phyloP scores from a whole-genome alignment of 345 rosid genomes.

The Clarkia xantiana region DNA sequence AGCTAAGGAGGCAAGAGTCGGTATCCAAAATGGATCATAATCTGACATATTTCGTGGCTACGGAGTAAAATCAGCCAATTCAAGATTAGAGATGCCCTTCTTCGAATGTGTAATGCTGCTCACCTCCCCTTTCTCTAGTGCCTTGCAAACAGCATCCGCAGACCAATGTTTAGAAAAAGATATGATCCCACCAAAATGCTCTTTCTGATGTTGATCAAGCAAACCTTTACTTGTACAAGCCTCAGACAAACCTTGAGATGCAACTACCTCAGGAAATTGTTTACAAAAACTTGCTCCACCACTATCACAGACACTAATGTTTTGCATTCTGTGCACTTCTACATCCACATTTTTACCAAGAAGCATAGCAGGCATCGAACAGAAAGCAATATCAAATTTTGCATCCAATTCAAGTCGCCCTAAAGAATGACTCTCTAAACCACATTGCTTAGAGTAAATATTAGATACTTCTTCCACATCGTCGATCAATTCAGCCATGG shows the following conservation, averaged over 20 bases:
- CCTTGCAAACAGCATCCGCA: constrained; percentile 34
- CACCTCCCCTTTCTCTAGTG: too few relatives aligned
- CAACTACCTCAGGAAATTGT: constrained; percentile 35
- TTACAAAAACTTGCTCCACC: constrained; percentile 22
- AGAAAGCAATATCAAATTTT: constrained; percentile 29
- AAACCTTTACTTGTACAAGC: constrained; percentile 14
- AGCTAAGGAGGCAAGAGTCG: too few relatives aligned
- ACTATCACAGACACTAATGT: constrained; percentile 9
- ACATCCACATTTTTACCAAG: constrained; percentile 13
- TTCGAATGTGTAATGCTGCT: too few relatives aligned
- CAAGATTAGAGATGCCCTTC: too few relatives aligned
- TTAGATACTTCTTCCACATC: too few relatives aligned
- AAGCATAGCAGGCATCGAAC: constrained; percentile 60
- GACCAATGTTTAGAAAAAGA: constrained; percentile 49
- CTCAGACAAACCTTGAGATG: constrained; percentile 17
- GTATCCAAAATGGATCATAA: too few relatives aligned
- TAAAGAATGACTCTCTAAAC: constrained; percentile 10
- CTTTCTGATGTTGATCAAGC: constrained; percentile 13
- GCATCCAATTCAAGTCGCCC: constrained; percentile 12
- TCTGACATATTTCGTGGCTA: too few relatives aligned
- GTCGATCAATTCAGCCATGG: too few relatives aligned
- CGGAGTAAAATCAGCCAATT: too few relatives aligned
- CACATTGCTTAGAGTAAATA: constrained; percentile 17
- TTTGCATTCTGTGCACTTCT: constrained; percentile 7
- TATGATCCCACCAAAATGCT: constrained; percentile 20